Conservation (phyloP, 768 basidiomycete genomes). For the Lentinula aciculospora region DNA sequence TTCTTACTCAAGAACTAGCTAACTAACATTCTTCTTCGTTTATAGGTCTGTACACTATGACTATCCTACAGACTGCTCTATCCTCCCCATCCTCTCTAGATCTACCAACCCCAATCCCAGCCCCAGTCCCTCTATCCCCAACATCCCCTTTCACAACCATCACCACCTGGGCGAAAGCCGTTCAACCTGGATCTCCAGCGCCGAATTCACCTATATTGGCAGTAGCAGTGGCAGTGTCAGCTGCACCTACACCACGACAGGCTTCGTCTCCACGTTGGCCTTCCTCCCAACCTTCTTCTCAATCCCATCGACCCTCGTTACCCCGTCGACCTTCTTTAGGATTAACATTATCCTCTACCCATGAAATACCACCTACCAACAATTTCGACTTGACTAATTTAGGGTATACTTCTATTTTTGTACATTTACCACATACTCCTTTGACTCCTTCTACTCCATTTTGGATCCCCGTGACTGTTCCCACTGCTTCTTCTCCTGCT, state of each 20-base stretch:
- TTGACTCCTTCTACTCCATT: slow-evolving; percentile 12
- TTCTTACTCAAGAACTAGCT: too few species aligned
- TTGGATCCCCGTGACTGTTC: too few species aligned
- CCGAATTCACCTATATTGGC: slow-evolving; percentile 5
- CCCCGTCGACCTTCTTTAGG: slow-evolving; percentile 28
- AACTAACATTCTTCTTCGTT: too few species aligned
- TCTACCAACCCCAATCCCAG: neutral
- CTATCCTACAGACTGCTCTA: too few species aligned
- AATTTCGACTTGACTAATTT: slow-evolving; percentile 30
- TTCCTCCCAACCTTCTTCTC: too few species aligned
- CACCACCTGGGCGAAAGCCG: slow-evolving; percentile 33
- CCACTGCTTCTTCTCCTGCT: neutral
- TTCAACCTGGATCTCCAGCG: slow-evolving; percentile 27
- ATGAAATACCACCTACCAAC: too few species aligned
- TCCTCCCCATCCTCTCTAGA: neutral
- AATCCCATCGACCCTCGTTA: neutral
- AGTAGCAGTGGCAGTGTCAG: too few species aligned
- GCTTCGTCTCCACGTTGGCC: too few species aligned
- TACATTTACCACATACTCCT: slow-evolving; percentile 31
- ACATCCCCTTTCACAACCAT: slow-evolving; percentile 22
- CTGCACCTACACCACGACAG: too few species aligned
- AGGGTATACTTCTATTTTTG: slow-evolving; percentile 38
- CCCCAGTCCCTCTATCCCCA: neutral
- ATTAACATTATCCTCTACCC: too few species aligned
- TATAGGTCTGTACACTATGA: too few species aligned